Percentiles rank a stretch among this genome's conserved stretches.
Conservation (phyloP, 2,329 filamentous ascomycete genomes). For the Pezicula rhizophila region DNA sequence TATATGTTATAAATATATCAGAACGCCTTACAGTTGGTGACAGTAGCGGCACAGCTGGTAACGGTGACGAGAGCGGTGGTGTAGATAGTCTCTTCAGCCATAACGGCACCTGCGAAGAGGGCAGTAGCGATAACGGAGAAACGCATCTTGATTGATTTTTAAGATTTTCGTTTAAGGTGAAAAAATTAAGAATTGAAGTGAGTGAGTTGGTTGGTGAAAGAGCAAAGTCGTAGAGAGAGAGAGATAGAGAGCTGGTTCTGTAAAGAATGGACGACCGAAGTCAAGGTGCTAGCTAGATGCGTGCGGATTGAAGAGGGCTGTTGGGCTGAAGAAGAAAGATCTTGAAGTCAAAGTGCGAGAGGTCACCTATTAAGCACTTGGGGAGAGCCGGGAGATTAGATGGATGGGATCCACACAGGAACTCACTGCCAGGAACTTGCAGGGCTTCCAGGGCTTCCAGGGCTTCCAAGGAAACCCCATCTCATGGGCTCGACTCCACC, state of each 20-base stretch:
- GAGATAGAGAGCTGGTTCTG: slow-evolving; percentile 14
- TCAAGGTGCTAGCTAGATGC: slow-evolving; percentile 15
- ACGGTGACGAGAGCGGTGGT: slow-evolving; percentile 45
- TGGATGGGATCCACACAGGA: not conserved
- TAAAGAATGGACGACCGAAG: slow-evolving; percentile 28
- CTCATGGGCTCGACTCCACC: too few relatives aligned
- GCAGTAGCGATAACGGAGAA: slow-evolving; percentile 28
- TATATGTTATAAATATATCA: not conserved
- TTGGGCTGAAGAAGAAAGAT: slow-evolving; percentile 17
- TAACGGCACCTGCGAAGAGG: slow-evolving; percentile 27
- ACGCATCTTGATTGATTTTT: slow-evolving; percentile 30
- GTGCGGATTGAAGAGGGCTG: slow-evolving; percentile 17
- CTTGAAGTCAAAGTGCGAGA: slow-evolving; percentile 1
- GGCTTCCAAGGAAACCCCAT: too few relatives aligned
- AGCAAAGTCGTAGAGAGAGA: too few relatives aligned
- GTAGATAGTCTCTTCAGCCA: slow-evolving; percentile 36
- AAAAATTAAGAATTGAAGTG: slow-evolving; percentile 3
- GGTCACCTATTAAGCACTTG: slow-evolving; percentile 14
- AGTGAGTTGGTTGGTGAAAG: slow-evolving; percentile 12
- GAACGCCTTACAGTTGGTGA: slow-evolving; percentile 35
- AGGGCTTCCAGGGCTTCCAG: too few relatives aligned
- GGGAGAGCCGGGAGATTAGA: slow-evolving; percentile 11
- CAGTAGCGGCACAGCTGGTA: slow-evolving; percentile 43
- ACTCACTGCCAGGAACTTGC: too few relatives aligned
- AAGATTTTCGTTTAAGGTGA: slow-evolving; percentile 5